Evolutionary conservation across 2,329 filamentous ascomycete species (phyloP).

Genomic region (Fusarium sp.): DNA sequence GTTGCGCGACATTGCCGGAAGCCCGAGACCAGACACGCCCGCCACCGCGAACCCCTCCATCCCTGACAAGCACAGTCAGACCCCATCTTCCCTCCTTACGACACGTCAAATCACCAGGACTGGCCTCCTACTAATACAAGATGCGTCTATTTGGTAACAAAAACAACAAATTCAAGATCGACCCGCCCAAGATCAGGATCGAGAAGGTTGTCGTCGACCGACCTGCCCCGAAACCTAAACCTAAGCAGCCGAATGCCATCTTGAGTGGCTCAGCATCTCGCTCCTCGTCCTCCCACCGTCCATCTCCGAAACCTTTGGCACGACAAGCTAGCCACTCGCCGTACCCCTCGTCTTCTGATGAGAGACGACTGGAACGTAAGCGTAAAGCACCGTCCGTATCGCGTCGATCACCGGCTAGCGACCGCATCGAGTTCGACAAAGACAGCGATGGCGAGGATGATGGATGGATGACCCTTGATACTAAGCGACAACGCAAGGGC

Average conservation of each 20-base stretch:
- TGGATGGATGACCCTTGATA: slow-evolving; percentile 64
- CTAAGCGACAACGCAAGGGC: slow-evolving; percentile 63
- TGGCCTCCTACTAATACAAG: slow-evolving; percentile 31
- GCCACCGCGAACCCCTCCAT: slow-evolving; percentile 51
- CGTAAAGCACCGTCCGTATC: slow-evolving; percentile 59
- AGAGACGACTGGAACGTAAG: slow-evolving; percentile 60
- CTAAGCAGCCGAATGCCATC: slow-evolving; percentile 53
- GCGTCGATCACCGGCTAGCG: slow-evolving; percentile 61
- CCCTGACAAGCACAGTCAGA: slow-evolving; percentile 38
- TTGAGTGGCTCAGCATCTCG: slow-evolving; percentile 51
- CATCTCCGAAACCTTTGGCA: slow-evolving; percentile 57
- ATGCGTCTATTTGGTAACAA: slow-evolving; percentile 60
- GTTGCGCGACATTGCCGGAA: slow-evolving; percentile 48
- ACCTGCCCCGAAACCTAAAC: slow-evolving; percentile 54
- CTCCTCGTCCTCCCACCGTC: slow-evolving; percentile 54
- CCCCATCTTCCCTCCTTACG: slow-evolving; percentile 16
- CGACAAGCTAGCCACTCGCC: slow-evolving; percentile 59
- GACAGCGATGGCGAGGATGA: slow-evolving; percentile 66
- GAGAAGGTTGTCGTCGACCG: slow-evolving; percentile 64
- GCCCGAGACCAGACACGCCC: slow-evolving; percentile 46
- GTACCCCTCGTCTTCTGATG: slow-evolving; percentile 57
- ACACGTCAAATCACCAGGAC: slow-evolving; percentile 18
- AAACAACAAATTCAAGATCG: slow-evolving; percentile 64
- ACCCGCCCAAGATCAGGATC: slow-evolving; percentile 64
- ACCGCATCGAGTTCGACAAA: slow-evolving; percentile 64